A percentile compares a stretch with the other conserved stretches of the same genome.
Evolutionary conservation across 106 monocot species (phyloP).

Genomic region (Amphibolis antarctica): DNA sequence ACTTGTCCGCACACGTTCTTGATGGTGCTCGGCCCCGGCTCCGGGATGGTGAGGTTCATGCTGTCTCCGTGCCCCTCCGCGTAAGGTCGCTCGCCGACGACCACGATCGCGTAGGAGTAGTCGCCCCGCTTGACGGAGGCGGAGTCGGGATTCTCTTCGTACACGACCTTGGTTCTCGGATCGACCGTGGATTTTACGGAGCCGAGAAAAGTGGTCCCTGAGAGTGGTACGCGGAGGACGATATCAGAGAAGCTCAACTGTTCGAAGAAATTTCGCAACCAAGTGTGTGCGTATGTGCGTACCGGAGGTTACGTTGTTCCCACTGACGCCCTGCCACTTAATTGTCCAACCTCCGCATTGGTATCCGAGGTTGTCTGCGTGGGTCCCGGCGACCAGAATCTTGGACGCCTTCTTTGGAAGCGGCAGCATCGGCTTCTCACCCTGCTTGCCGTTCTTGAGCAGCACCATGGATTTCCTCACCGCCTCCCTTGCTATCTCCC

Average conservation of each 20-base stretch:
- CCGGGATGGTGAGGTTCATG: slow-evolving; percentile 13
- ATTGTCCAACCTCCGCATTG: slow-evolving; percentile 30
- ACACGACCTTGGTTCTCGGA: slow-evolving; percentile 10
- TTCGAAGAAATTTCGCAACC: neutral
- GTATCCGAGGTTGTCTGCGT: slow-evolving; percentile 19
- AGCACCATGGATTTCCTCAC: slow-evolving; percentile 24
- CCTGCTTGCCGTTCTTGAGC: slow-evolving; percentile 16
- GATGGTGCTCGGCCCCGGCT: slow-evolving; percentile 12
- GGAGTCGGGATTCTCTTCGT: slow-evolving; percentile 7
- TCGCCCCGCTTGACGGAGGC: neutral
- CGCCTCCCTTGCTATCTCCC: slow-evolving; percentile 22
- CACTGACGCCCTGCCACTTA: slow-evolving; percentile 19
- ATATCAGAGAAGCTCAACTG: neutral
- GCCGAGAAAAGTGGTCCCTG: slow-evolving; percentile 1
- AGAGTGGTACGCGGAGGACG: neutral
- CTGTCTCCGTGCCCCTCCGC: slow-evolving; percentile 10
- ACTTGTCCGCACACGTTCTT: slow-evolving; percentile 8
- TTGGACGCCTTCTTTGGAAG: slow-evolving; percentile 3
- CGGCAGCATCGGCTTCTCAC: slow-evolving; percentile 6
- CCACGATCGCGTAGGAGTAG: slow-evolving; percentile 15
- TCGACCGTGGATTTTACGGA: slow-evolving; percentile 8
- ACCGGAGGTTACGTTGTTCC: slow-evolving; percentile 12
- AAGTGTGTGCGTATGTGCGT: too few species aligned
- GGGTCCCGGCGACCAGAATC: slow-evolving; percentile 20
- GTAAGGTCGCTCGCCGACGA: slow-evolving; percentile 18